Evolutionary conservation across 2,329 filamentous ascomycete genomes (phyloP), one percentile per base, ranked within the genome.

Genomic region (Didymella arachidicola): DNA sequence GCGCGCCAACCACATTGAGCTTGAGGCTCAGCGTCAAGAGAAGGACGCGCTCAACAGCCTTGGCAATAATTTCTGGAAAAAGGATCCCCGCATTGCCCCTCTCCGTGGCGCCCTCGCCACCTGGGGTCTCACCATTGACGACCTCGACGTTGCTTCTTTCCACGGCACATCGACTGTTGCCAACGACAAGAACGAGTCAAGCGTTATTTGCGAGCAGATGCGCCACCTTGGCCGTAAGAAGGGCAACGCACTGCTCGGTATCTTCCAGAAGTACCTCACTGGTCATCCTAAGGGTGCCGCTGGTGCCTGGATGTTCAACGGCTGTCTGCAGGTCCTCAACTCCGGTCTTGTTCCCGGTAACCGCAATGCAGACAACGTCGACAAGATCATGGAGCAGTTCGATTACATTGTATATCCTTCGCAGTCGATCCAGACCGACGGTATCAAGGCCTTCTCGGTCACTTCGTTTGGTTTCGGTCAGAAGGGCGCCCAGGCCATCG

Each of bases 251-350:
- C 84, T 99, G 14, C 81, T 98, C 65, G 95, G 93, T 83, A 93
- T 99, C 77, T 99, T 98, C 90, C 95, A 99, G 82, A 99, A 99
- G 81, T 98, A 96, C 79, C 88, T 99, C 62, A 99, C 96, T 53
- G 95, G 95, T 79, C 95, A 99, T 78, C 95, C 95, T 73, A 99
- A 99, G 88, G 95, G 95, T 89, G 94, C 95, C 72, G 95, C 95
- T 60, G 95, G 95, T 83, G 95, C 94, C 47, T 99, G 95, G 93
- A 99, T 99, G 95, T 89, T 99, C 86, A 99, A 99, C 83, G 95
- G 95, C 66, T 95, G 92, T 78, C 83, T 99, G 77, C 95, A 99
- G 79, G 92, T 97, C 44, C 87, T 99, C 71, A 96, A 98, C 83
- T 89, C 86, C 50, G 95, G 95, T 74, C 84, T 99, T 48, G 94